Evolutionary conservation across 768 basidiomycete genomes (phyloP).

Genomic region (Suillus paluster): DNA sequence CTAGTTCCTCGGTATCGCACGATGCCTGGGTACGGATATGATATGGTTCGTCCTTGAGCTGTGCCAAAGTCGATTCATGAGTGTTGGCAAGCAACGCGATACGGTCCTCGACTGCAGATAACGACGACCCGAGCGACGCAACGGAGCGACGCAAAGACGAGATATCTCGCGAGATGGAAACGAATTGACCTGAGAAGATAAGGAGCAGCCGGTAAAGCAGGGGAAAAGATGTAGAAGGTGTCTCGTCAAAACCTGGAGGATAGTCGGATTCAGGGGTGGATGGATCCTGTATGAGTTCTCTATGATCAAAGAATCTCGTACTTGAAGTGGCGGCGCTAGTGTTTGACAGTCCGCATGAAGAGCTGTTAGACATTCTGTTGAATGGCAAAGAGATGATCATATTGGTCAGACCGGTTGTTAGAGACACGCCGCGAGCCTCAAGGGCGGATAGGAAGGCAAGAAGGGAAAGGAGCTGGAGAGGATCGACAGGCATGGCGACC

Average conservation of each 20-base stretch:
- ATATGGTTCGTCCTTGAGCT: background rate
- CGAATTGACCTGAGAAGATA: background rate
- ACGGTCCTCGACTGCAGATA: background rate
- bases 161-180: background rate
- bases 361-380: background rate
- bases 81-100: background rate
- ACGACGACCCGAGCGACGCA: background rate
- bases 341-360: background rate
- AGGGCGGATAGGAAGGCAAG: background rate
- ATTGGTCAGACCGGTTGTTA: background rate
- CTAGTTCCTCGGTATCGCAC: background rate
- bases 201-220: background rate
- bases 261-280: background rate
- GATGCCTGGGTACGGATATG: background rate
- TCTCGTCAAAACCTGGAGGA: background rate
- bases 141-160: background rate
- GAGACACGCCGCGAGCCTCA: background rate
- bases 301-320: background rate
- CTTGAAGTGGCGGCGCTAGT: background rate
- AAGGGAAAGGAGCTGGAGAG: background rate
- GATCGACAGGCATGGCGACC: background rate
- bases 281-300: background rate
- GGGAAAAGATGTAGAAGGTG: background rate
- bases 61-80: background rate
- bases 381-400: background rate